These are phyloP conservation scores for Rutstroemia sp. DNA, from an alignment of 2,329 filamentous ascomycete genomes.

Conservation along the genomic window DNA sequence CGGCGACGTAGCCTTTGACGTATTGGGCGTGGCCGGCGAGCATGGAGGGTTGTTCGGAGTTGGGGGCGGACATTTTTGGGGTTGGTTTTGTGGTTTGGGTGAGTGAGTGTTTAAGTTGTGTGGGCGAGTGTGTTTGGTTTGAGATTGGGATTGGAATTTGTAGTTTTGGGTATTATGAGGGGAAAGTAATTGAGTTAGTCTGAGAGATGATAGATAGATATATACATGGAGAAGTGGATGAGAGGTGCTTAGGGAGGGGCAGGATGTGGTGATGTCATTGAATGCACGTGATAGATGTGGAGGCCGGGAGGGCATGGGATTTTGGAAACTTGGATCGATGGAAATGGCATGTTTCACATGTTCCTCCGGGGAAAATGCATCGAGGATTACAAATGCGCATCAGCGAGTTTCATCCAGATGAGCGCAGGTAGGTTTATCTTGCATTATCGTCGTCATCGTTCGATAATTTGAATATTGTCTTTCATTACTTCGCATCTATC, in stretches of 20 bases:
- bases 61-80: background rate
- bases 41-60: slow-evolving; percentile 42
- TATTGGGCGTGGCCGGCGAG: slow-evolving; percentile 59
- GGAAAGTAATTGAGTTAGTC: background rate
- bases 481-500: background rate
- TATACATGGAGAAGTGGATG: too few relatives aligned
- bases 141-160: background rate
- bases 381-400: too few relatives aligned
- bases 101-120: background rate
- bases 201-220: too few relatives aligned
- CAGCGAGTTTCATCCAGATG: too few relatives aligned
- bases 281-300: background rate
- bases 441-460: background rate
- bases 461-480: background rate
- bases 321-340: background rate
- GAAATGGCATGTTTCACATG: too few relatives aligned
- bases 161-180: background rate
- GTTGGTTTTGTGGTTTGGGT: background rate
- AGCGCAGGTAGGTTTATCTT: too few relatives aligned
- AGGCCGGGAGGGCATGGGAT: background rate
- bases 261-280: background rate
- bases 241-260: background rate
- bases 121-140: background rate
- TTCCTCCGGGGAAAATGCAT: too few relatives aligned
- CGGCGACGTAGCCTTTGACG: slow-evolving; percentile 60